Conservation (phyloP, 1,139 yeast species). For the Lipomyces yarrowii region DNA sequence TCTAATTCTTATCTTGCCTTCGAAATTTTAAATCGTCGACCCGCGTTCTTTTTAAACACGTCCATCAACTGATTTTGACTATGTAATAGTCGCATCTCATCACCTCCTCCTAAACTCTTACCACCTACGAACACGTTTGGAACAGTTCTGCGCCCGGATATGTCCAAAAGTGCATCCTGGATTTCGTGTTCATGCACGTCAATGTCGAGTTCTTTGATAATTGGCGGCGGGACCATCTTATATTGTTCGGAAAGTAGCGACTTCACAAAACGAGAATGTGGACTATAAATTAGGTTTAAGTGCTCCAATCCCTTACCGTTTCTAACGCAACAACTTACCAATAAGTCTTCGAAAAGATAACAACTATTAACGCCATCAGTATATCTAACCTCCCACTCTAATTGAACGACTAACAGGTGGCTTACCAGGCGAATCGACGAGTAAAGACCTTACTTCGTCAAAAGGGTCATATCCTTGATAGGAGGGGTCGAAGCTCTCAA, state of each 20-base stretch:
- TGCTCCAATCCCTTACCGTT: not conserved
- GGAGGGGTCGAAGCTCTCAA: not conserved
- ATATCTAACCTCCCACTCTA: not conserved
- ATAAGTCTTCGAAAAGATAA: conserved; percentile 52
- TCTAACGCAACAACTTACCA: conserved; percentile 31
- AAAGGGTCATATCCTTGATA: conserved; percentile 13
- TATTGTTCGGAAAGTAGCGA: conserved; percentile 63
- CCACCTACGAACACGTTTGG: conserved; percentile 91
- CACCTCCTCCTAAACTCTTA: conserved; percentile 91
- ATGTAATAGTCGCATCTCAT: conserved; percentile 71
- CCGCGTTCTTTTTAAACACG: conserved; percentile 33
- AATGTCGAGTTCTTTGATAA: conserved; percentile 78
- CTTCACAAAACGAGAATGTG: conserved; percentile 73
- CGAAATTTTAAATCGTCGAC: conserved; percentile 2
- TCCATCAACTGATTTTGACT: conserved; percentile 54
- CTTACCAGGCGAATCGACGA: conserved; percentile 25
- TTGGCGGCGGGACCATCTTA: conserved; percentile 69
- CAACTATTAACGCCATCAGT: conserved; percentile 34
- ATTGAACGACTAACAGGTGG: not conserved
- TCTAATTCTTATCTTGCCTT: not conserved
- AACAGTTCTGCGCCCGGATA: conserved; percentile 90
- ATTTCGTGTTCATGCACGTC: conserved; percentile 72
- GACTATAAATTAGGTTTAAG: conserved; percentile 41
- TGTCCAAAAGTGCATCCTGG: conserved; percentile 72
- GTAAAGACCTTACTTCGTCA: conserved; percentile 17